A percentile compares a stretch with the other conserved stretches of the same genome.
Conservation (phyloP, 345 rosid species). For the Physaria fendleri region DNA sequence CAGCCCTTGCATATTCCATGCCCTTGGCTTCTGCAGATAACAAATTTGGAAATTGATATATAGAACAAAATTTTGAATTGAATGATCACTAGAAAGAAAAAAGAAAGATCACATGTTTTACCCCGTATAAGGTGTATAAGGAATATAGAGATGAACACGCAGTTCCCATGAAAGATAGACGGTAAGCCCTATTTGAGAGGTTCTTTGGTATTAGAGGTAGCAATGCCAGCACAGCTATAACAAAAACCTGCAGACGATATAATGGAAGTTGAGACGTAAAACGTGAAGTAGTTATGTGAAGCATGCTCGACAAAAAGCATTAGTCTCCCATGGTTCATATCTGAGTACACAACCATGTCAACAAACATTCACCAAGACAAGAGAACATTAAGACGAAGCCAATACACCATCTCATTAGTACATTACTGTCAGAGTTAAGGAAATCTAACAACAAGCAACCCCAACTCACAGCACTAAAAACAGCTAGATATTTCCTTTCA, state of each 20-base stretch:
- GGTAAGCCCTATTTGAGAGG: slow-evolving; percentile 79
- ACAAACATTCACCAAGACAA: not conserved
- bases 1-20: slow-evolving; percentile 83
- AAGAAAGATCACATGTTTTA: slow-evolving; percentile 32
- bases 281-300: not conserved
- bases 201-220: slow-evolving; percentile 65
- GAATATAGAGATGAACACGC: slow-evolving; percentile 80
- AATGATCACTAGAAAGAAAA: slow-evolving; percentile 10
- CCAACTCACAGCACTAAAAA: not conserved
- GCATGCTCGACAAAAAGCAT: not conserved
- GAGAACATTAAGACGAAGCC: not conserved
- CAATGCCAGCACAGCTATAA: slow-evolving; percentile 84
- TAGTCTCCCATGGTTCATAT: not conserved
- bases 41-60: not conserved
- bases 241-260: slow-evolving; percentile 59
- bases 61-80: not conserved
- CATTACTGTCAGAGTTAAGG: not conserved
- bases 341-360: not conserved
- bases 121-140: slow-evolving; percentile 86
- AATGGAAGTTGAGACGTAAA: not conserved
- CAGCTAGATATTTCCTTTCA: not conserved
- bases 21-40: slow-evolving; percentile 69
- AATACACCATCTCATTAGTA: not conserved
- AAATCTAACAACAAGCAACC: too few species aligned
- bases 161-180: slow-evolving; percentile 92